These are phyloP conservation scores for Bacidia gigantensis DNA, from an alignment of 495 filamentous ascomycete genomes.

Conservation along the genomic window DNA sequence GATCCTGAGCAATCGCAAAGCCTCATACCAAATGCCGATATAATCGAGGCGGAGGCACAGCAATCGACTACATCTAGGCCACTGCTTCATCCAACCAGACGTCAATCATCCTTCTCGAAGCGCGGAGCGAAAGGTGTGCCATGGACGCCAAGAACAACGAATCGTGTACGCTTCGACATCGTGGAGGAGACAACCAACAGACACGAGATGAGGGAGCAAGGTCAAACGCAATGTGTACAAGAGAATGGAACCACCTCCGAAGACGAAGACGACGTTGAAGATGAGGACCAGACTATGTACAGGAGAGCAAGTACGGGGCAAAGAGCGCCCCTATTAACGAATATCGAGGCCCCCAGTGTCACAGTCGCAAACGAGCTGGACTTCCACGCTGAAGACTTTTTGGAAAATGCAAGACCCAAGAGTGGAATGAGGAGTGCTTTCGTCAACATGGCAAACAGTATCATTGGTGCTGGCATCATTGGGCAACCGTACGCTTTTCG, in stretches of 20 bases:
- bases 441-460: slow-evolving; percentile 99
- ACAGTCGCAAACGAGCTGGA: slow-evolving; percentile 51
- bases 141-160: slow-evolving; percentile 68
- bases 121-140: slow-evolving; percentile 32
- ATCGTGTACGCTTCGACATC: slow-evolving; percentile 84
- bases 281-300: slow-evolving; percentile 5
- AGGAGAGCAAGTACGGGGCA: slow-evolving; percentile 27
- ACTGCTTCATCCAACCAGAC: slow-evolving; percentile 11
- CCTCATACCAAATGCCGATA: slow-evolving; percentile 1
- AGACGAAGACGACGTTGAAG: slow-evolving; percentile 32
- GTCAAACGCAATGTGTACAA: slow-evolving; percentile 24
- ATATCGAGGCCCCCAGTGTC: slow-evolving; percentile 79
- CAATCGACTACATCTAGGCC: slow-evolving; percentile 7
- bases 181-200: slow-evolving; percentile 28
- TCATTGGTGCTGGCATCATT: slow-evolving; percentile 96
- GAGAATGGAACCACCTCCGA: slow-evolving; percentile 36
- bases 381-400: slow-evolving; percentile 44
- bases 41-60: neutral
- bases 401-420: slow-evolving; percentile 48
- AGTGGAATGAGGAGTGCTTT: slow-evolving; percentile 60
- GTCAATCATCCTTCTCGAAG: slow-evolving; percentile 34
- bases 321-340: slow-evolving; percentile 63
- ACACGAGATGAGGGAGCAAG: slow-evolving; percentile 24
- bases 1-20: slow-evolving; percentile 3
- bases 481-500: slow-evolving; percentile 91